Evolutionary conservation across 129 eudicot genomes (phyloP).

Genomic region (Helichrysum umbraculigerum): DNA sequence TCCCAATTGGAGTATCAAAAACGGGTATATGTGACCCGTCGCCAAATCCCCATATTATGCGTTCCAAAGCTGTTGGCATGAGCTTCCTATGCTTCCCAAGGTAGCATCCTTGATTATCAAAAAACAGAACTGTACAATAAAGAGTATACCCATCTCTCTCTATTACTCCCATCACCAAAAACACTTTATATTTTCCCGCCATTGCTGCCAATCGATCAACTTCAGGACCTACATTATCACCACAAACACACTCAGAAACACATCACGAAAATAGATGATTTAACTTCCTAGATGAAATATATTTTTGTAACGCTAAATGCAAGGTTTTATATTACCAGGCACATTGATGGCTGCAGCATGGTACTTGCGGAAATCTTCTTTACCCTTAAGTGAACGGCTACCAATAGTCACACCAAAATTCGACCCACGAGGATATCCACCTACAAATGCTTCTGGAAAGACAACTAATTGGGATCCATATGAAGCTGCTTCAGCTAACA

Average conservation of each 20-base stretch:
- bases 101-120: conserved; percentile 81
- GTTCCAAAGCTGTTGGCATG: conserved; percentile 94
- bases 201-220: conserved; percentile 91
- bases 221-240: conserved; percentile 73
- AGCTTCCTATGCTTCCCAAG: conserved; percentile 92
- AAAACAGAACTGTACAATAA: conserved; percentile 77
- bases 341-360: conserved; percentile 94
- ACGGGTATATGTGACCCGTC: conserved; percentile 93
- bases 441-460: conserved; percentile 96
- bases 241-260: conserved; percentile 11
- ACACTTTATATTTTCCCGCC: conserved; percentile 89
- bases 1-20: conserved; percentile 85
- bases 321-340: conserved; percentile 55
- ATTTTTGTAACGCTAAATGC: background rate
- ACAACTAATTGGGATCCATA: conserved; percentile 90
- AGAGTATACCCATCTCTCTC: conserved; percentile 94
- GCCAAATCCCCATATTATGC: conserved; percentile 96
- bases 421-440: conserved; percentile 99
- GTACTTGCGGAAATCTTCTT: conserved; percentile 84
- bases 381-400: conserved; percentile 81
- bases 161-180: conserved; percentile 88
- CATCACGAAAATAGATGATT: background rate
- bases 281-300: background rate
- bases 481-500: conserved; percentile 91
- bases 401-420: conserved; percentile 86